Percentiles rank a stretch among this genome's conserved stretches.
Conservation (phyloP, 352 stramenopile species). For the Phytopythium delawarense region DNA sequence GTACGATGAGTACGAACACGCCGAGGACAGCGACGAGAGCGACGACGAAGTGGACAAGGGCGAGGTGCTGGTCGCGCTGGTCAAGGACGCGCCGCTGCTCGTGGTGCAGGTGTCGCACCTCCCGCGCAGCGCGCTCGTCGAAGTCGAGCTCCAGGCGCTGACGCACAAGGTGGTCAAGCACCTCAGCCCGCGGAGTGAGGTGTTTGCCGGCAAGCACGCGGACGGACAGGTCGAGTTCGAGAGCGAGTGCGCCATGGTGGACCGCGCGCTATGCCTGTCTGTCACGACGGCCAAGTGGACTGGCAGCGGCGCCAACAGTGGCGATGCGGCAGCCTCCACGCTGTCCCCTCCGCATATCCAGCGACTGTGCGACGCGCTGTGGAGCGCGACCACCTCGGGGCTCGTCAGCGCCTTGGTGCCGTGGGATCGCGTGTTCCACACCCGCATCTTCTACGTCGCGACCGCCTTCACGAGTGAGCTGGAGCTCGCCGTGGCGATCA, state of each 20-base stretch:
- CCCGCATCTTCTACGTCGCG: constrained; percentile 66
- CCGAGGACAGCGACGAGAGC: constrained; percentile 67
- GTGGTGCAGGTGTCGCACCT: constrained; percentile 65
- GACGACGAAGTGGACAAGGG: constrained; percentile 72
- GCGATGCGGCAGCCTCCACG: background rate
- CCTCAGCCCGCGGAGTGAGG: constrained; percentile 22
- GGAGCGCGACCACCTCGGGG: constrained; percentile 11
- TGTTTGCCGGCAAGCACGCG: constrained; percentile 3
- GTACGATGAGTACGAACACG: constrained; percentile 51
- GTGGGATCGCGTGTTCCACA: constrained; percentile 63
- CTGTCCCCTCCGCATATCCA: background rate
- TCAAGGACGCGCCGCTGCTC: constrained; percentile 44
- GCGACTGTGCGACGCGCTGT: background rate
- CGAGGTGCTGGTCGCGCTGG: constrained; percentile 36
- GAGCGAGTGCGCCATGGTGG: constrained; percentile 32
- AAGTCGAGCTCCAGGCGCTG: constrained; percentile 74
- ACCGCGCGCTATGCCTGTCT: constrained; percentile 49
- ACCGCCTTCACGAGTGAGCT: constrained; percentile 46
- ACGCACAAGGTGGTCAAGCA: constrained; percentile 63
- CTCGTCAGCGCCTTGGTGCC: constrained; percentile 40
- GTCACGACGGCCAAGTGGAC: constrained; percentile 29
- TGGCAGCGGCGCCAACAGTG: no score
- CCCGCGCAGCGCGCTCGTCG: constrained; percentile 62
- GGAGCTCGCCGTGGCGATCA: constrained; percentile 32
- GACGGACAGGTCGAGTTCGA: constrained; percentile 17